A percentile compares a stretch with the other conserved stretches of the same genome.
Evolutionary conservation across 169 alveolate species (phyloP).

Genomic region (Plasmodium vivax): DNA sequence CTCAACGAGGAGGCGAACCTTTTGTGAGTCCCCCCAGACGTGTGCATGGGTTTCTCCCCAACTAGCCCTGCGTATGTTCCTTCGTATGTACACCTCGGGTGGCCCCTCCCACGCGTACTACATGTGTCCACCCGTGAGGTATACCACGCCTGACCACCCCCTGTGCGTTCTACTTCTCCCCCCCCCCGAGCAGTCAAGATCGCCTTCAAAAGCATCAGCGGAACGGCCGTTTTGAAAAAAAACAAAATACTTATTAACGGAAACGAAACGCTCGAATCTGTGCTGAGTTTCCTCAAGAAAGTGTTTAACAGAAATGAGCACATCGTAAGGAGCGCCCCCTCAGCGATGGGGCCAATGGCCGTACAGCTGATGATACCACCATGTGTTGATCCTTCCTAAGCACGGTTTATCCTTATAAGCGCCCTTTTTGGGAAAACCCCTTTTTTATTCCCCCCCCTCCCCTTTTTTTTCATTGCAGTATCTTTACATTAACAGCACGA

Average conservation of each 20-base stretch:
- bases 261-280: constrained; percentile 41
- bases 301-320: constrained; percentile 35
- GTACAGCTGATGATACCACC: not conserved
- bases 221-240: constrained; percentile 49
- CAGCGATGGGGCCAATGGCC: not conserved
- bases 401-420: not conserved
- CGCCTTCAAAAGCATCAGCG: constrained; percentile 44
- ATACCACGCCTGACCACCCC: too few relatives aligned
- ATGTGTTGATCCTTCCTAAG: not conserved
- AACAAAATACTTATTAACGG: constrained; percentile 49
- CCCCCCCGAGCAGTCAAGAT: constrained; percentile 28
- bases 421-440: not conserved
- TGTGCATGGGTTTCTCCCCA: not conserved
- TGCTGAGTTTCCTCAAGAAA: constrained; percentile 26
- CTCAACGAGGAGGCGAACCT: not conserved
- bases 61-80: not conserved
- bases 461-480: constrained; percentile 26
- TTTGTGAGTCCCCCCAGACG: not conserved
- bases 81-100: not conserved
- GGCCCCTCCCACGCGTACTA: not conserved
- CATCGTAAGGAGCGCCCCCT: constrained; percentile 23
- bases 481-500: constrained; percentile 31
- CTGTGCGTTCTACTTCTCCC: too few relatives aligned
- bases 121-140: not conserved
- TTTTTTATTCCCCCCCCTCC: not conserved